phyloP scores from a whole-genome alignment of 768 basidiomycete species.

The Leccinum olivaceopallidum region DNA sequence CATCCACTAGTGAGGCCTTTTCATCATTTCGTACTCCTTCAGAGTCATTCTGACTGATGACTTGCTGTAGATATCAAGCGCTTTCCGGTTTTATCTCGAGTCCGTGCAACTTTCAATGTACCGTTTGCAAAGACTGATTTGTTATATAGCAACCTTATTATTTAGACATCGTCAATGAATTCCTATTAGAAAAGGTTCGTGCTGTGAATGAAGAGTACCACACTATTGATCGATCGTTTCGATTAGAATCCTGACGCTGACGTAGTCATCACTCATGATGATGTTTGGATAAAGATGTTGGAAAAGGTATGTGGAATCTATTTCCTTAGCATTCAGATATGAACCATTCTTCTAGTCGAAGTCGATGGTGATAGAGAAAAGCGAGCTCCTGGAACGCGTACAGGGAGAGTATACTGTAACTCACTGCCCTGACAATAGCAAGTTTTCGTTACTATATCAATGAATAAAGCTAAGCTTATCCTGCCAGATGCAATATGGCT shows the following conservation, averaged over 20 bases:
- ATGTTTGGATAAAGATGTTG: constrained; percentile 12
- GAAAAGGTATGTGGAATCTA: not conserved
- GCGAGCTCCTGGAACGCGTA: not conserved
- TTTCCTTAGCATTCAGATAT: not conserved
- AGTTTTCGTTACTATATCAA: not conserved
- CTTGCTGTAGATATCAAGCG: not conserved
- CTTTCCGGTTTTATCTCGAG: not conserved
- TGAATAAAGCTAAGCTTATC: not conserved
- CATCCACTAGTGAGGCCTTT: not conserved
- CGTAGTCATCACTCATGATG: constrained; percentile 13
- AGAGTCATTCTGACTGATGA: not conserved
- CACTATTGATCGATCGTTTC: not conserved
- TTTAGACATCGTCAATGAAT: constrained; percentile 8
- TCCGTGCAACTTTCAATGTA: not conserved
- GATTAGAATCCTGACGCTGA: not conserved
- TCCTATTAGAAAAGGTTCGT: constrained; percentile 5
- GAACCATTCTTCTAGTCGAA: not conserved
- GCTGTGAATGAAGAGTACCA: no score
- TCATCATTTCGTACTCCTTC: not conserved
- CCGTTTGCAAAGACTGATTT: not conserved
- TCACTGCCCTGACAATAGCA: not conserved
- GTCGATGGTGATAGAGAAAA: not conserved
- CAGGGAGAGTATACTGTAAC: not conserved
- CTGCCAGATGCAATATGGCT: constrained; percentile 5
- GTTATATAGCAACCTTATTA: constrained; percentile 3